Percentiles rank a stretch among this genome's conserved stretches.
Evolutionary conservation across 2,329 filamentous ascomycete species (phyloP).

Genomic region (Metarhizium rileyi): DNA sequence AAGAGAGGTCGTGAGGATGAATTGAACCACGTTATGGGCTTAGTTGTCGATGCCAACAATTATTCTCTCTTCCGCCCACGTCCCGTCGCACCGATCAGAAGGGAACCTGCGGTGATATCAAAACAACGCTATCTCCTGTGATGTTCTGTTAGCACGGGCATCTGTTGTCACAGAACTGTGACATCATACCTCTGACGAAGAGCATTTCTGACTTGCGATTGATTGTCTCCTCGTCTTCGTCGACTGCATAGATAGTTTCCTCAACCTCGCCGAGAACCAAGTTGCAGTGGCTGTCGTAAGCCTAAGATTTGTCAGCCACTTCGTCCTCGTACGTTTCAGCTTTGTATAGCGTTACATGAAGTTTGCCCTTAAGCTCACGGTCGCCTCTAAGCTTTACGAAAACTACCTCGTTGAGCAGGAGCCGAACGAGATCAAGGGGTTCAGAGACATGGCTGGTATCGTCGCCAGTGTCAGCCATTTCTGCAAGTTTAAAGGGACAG

Average conservation of each 20-base stretch:
- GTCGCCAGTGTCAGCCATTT: constrained; percentile 78
- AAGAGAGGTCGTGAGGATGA: background rate
- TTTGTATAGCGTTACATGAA: constrained; percentile 56
- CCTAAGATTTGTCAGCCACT: constrained; percentile 40
- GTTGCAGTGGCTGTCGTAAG: constrained; percentile 98
- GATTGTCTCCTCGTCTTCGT: constrained; percentile 87
- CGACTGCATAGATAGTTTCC: constrained; percentile 90
- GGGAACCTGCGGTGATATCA: constrained; percentile 54
- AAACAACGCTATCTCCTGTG: constrained; percentile 61
- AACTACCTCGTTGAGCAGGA: constrained; percentile 90
- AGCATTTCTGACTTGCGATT: constrained; percentile 99
- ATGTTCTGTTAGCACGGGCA: background rate
- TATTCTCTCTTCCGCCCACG: constrained; percentile 1
- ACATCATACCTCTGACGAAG: constrained; percentile 65
- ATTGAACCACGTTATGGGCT: background rate
- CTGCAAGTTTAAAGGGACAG: background rate
- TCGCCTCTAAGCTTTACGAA: constrained; percentile 96
- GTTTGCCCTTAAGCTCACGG: constrained; percentile 84
- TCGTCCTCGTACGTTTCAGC: background rate
- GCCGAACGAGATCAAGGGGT: constrained; percentile 88
- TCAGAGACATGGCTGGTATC: constrained; percentile 67
- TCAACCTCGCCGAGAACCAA: constrained; percentile 92
- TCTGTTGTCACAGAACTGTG: constrained; percentile 37
- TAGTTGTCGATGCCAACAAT: background rate
- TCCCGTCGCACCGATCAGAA: constrained; percentile 19